A percentile compares a stretch with the other conserved stretches of the same genome.
phyloP scores from a whole-genome alignment of 139 green algal genomes.

The Chlorella sp. region DNA sequence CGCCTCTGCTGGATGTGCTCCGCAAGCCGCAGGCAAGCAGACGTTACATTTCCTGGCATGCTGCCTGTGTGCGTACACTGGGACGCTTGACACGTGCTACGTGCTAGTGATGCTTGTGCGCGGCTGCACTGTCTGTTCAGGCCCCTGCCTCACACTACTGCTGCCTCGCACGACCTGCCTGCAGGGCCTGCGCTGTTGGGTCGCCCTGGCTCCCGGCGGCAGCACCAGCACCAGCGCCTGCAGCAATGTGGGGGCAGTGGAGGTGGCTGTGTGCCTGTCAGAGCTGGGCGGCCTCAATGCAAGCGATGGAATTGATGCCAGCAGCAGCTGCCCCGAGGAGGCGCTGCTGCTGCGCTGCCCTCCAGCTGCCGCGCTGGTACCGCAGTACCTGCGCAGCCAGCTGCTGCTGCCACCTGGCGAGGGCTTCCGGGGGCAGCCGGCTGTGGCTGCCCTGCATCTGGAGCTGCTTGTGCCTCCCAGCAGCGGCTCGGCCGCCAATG shows the following conservation, averaged over 20 bases:
- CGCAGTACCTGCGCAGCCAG: neutral
- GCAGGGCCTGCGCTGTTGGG: constrained; percentile 22
- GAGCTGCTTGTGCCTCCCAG: constrained; percentile 7
- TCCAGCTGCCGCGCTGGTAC: neutral
- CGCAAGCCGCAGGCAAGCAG: constrained; percentile 8
- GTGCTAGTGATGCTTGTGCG: neutral
- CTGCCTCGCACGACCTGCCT: neutral
- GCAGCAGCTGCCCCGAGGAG: neutral
- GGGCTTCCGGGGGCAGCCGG: neutral
- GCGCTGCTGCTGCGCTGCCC: constrained; percentile 25
- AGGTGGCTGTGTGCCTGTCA: neutral
- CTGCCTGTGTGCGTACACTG: neutral
- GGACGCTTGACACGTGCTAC: neutral
- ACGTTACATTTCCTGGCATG: neutral
- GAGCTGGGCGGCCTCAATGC: neutral
- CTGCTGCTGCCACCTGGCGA: constrained; percentile 17
- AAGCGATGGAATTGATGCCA: too few relatives aligned
- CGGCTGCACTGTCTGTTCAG: too few relatives aligned
- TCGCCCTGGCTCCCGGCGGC: neutral
- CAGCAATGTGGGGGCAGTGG: neutral
- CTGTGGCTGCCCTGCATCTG: constrained; percentile 7
- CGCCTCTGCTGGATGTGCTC: constrained; percentile 18
- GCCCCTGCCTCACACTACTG: neutral
- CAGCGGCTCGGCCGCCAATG: neutral
- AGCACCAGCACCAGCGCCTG: neutral